Conservation (phyloP, 305 asterid genomes). For the Plantago coronopus region DNA sequence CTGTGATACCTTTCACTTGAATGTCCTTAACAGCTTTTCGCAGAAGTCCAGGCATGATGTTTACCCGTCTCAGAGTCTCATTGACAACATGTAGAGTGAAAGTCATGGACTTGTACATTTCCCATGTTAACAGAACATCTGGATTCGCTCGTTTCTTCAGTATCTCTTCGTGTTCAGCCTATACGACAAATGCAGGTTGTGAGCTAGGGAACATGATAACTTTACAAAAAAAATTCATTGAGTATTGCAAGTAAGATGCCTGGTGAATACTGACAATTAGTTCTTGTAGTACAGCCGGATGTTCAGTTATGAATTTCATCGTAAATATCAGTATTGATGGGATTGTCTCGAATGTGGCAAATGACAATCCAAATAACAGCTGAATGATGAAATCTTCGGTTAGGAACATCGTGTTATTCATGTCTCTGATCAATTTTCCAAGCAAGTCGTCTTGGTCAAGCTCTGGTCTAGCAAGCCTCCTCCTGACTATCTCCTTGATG, state of each 20-base stretch:
- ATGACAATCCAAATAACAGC: slow-evolving; percentile 6
- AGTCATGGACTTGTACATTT: slow-evolving; percentile 23
- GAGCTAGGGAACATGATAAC: too few species aligned
- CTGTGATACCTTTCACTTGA: slow-evolving; percentile 14
- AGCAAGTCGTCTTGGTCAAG: background rate
- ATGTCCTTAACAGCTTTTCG: slow-evolving; percentile 20
- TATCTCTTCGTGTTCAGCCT: slow-evolving; percentile 25
- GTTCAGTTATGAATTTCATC: slow-evolving; percentile 10
- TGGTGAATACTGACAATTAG: slow-evolving; percentile 11
- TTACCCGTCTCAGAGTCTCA: slow-evolving; percentile 19
- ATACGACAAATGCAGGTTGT: background rate
- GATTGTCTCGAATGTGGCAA: slow-evolving; percentile 22
- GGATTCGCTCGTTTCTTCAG: slow-evolving; percentile 1
- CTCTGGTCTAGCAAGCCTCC: background rate
- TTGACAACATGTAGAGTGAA: slow-evolving; percentile 23
- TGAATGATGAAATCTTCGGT: slow-evolving; percentile 13
- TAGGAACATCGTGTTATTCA: slow-evolving; percentile 13
- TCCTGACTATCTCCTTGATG: background rate
- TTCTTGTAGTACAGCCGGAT: slow-evolving; percentile 14
- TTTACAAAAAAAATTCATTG: too few species aligned
- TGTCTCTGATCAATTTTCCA: slow-evolving; percentile 3
- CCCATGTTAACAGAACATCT: slow-evolving; percentile 15
- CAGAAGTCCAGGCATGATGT: slow-evolving; percentile 18
- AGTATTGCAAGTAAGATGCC: too few species aligned
- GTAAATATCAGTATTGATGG: slow-evolving; percentile 15